These are phyloP conservation scores for Verticillium isaacii DNA, from an alignment of 2,329 filamentous ascomycete genomes.

Conservation along the genomic window DNA sequence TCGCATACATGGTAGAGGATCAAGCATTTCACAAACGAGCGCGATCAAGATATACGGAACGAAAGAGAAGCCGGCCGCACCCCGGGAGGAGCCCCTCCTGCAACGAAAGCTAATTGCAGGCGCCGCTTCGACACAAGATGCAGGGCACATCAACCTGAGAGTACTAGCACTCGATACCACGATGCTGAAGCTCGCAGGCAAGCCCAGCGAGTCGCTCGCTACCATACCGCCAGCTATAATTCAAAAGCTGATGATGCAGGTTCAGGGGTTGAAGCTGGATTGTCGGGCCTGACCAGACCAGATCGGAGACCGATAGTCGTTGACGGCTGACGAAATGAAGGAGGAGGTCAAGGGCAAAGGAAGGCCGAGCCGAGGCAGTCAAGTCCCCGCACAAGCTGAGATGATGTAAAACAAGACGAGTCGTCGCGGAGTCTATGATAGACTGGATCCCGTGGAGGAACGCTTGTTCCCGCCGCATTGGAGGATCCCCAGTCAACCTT, in stretches of 20 bases:
- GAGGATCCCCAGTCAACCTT: background rate
- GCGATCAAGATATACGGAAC: background rate
- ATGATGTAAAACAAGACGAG: background rate
- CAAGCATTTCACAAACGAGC: no score
- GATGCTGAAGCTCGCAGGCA: background rate
- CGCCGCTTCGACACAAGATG: background rate
- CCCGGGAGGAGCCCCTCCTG: background rate
- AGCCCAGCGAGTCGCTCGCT: background rate
- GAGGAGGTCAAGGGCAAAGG: background rate
- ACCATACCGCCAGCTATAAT: background rate
- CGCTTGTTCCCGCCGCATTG: background rate
- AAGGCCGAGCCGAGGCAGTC: background rate
- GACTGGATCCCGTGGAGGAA: background rate
- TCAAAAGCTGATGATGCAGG: background rate
- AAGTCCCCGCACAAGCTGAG: background rate
- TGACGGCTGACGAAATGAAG: background rate
- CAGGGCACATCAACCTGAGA: background rate
- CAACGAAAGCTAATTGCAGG: background rate
- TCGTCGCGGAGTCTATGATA: background rate
- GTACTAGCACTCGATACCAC: background rate
- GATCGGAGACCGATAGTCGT: background rate
- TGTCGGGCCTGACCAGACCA: background rate
- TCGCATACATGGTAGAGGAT: no score
- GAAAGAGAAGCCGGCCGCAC: background rate
- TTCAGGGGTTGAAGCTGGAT: background rate